phyloP scores from a whole-genome alignment of 2,329 filamentous ascomycete species.

The Fusarium decemcellulare region DNA sequence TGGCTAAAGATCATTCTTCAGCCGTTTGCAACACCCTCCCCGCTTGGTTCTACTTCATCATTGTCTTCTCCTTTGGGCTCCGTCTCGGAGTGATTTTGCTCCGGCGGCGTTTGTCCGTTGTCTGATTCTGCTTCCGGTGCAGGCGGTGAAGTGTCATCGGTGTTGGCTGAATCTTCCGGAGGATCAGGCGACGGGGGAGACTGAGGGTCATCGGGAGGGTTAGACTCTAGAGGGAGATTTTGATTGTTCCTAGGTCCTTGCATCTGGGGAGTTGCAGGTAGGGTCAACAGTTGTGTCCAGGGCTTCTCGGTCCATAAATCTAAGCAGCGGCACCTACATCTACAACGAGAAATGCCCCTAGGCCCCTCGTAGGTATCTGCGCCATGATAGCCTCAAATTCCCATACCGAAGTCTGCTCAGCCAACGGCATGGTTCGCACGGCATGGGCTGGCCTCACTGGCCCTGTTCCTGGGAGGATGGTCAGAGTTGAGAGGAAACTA shows the following conservation, averaged over 20 bases:
- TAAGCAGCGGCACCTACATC: conserved; percentile 28
- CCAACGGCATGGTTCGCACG: conserved; percentile 49
- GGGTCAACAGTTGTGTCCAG: conserved; percentile 9
- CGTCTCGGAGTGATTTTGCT: neutral
- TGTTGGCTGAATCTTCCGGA: neutral
- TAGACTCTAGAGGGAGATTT: neutral
- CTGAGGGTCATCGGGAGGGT: neutral
- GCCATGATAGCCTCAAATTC: conserved; percentile 45
- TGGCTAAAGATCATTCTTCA: neutral
- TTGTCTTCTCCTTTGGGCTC: neutral
- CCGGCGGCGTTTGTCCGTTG: neutral
- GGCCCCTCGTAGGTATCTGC: conserved; percentile 15
- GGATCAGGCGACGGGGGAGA: neutral
- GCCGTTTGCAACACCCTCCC: conserved; percentile 14
- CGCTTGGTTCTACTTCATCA: neutral
- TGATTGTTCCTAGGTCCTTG: conserved; percentile 4
- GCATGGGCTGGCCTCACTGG: conserved; percentile 38
- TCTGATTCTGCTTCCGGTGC: neutral
- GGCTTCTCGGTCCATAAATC: neutral
- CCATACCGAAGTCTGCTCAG: conserved; percentile 40
- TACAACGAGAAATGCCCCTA: conserved; percentile 44
- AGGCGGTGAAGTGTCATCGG: no score
- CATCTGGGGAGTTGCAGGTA: conserved; percentile 20
- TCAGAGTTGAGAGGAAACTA: conserved; percentile 15
- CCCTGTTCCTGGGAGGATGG: conserved; percentile 17